Percentiles rank a stretch among this genome's conserved stretches.
Conservation (phyloP, 306 rosid species). For the Crataegus laevigata region DNA sequence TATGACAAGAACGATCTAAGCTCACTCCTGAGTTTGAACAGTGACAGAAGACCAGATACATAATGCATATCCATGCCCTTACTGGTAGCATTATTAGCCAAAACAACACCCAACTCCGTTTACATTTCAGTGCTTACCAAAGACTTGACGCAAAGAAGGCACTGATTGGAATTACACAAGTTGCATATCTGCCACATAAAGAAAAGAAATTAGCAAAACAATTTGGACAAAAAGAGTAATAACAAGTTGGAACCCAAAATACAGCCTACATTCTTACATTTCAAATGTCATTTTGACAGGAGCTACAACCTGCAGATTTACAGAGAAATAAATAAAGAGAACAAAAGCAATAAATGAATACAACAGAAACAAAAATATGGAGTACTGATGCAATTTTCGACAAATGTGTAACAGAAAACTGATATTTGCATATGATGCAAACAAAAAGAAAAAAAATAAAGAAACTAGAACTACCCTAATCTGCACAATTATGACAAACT, state of each 20-base stretch:
- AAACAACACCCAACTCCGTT: background rate
- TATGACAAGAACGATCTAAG: background rate
- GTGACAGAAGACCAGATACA: background rate
- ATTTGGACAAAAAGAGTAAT: background rate
- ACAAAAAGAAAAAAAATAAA: background rate
- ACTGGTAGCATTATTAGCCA: background rate
- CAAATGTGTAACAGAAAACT: background rate
- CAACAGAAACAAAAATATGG: background rate
- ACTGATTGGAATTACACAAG: conserved; percentile 88
- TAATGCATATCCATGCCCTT: background rate
- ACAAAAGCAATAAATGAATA: background rate
- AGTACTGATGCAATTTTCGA: background rate
- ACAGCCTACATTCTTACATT: conserved; percentile 51
- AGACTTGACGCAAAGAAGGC: conserved; percentile 97
- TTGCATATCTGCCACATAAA: conserved; percentile 68
- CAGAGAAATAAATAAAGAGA: conserved; percentile 1
- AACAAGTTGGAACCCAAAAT: background rate
- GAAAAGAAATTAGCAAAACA: background rate
- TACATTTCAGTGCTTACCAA: conserved; percentile 49
- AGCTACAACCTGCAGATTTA: conserved; percentile 67
- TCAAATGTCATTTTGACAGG: conserved; percentile 92
- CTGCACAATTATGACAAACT: background rate
- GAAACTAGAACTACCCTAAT: background rate
- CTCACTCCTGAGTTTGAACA: background rate
- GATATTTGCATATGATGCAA: background rate